A percentile compares a stretch with the other conserved stretches of the same genome.
These are phyloP conservation scores for Fusarium begoniae DNA, from an alignment of 2,329 filamentous ascomycete genomes.

Conservation along the genomic window DNA sequence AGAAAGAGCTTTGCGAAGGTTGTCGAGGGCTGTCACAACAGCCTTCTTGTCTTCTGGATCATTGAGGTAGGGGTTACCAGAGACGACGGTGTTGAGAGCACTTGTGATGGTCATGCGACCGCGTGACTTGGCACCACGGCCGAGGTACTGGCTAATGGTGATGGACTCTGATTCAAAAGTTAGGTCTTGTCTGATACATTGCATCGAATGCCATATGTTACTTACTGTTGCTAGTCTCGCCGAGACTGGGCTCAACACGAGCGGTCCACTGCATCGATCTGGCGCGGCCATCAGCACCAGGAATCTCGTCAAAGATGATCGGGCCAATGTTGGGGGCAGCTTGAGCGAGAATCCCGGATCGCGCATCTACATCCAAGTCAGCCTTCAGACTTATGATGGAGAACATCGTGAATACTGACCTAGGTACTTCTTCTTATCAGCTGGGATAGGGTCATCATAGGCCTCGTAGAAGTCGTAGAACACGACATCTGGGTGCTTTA, in stretches of 20 bases:
- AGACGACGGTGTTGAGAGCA: constrained; percentile 12
- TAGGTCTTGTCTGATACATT: not conserved
- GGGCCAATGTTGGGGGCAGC: constrained; percentile 15
- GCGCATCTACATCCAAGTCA: not conserved
- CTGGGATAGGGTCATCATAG: not conserved
- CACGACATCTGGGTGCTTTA: constrained; percentile 1
- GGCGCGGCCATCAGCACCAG: not conserved
- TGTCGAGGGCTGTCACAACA: constrained; percentile 8
- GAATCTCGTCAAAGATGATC: constrained; percentile 5
- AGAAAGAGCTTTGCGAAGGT: constrained; percentile 9
- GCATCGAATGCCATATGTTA: accelerated
- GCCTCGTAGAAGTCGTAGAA: constrained; percentile 15
- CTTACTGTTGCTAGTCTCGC: constrained; percentile 5
- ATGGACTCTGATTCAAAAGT: not conserved
- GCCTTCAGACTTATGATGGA: accelerated
- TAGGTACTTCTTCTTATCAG: not conserved
- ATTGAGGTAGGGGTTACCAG: constrained; percentile 7
- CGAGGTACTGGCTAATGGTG: constrained; percentile 13
- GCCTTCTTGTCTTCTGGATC: constrained; percentile 11
- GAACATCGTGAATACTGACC: not conserved
- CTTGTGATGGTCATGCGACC: constrained; percentile 14
- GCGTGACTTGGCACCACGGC: constrained; percentile 12
- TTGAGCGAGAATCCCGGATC: constrained; percentile 3
- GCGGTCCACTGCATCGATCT: constrained; percentile 14
- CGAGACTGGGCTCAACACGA: constrained; percentile 7